phyloP scores from a whole-genome alignment of 495 filamentous ascomycete species.

The Daldinia bambusicola region DNA sequence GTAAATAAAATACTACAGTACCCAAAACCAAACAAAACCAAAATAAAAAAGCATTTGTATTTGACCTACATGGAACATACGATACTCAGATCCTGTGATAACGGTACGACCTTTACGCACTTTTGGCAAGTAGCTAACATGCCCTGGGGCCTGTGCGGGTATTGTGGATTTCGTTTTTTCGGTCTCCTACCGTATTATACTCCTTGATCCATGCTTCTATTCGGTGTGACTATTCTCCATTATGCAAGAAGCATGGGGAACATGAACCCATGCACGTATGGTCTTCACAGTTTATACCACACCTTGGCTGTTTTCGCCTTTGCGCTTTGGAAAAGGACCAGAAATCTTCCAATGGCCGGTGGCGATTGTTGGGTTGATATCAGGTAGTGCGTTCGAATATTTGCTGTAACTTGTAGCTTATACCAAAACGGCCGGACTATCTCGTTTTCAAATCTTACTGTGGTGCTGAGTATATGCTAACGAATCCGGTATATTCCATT shows the following conservation, averaged over 20 bases:
- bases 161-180: conserved; percentile 1
- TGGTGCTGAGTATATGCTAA: neutral
- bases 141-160: conserved; percentile 1
- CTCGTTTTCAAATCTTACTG: neutral
- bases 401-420: neutral
- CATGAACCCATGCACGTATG: conserved; percentile 24
- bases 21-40: neutral
- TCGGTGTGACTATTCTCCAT: conserved; percentile 35
- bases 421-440: neutral
- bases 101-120: neutral
- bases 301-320: neutral
- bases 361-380: neutral
- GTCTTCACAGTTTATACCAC: conserved; percentile 19
- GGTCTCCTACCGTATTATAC: neutral
- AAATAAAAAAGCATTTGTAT: neutral
- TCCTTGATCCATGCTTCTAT: conserved; percentile 11
- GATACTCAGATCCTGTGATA: neutral
- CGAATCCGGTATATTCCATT: neutral
- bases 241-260: conserved; percentile 23
- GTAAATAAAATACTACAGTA: neutral
- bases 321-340: neutral
- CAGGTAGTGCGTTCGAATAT: neutral
- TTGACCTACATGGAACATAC: conserved; percentile 2
- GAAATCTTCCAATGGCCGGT: conserved; percentile 20
- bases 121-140: neutral